Base-by-base conservation (phyloP, 805 yeast species). In the Starmerella gropengiesseri region DNA sequence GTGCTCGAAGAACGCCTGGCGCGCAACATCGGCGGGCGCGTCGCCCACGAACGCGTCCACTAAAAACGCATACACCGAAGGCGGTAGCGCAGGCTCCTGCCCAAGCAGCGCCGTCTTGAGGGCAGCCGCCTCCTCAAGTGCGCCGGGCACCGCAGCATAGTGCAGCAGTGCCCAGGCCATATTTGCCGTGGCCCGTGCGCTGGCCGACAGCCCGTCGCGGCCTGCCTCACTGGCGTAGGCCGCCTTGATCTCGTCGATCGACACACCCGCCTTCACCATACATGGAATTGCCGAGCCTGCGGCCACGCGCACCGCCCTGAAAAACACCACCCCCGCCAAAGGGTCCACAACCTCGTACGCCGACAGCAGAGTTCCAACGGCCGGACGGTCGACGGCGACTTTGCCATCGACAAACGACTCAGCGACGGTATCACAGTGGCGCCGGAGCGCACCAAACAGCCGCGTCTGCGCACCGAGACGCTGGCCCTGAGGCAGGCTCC, bases 1-100 rank as follows among this genome's bases (percentile, higher is more conserved):
- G 21, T 45, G 25, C 7, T 26, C 18, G 6, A 20, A 11, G 34
- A 50, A 55, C 17, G 28, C 25, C 11, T 20, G 14, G 11, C 30
- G 34, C 3, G 55, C 58, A 11, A 43, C 6, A 1, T 33, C 49
- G 5, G 38, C 32, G 5, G 58, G 55, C 1, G 55, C 56, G 14
- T 55, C 56, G 23, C 57, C 58, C n/a, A 55, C 32, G 29, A 55
- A 52, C 3, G 46, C 54, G 16, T 51, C 50, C 4, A 40, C 26
- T 9, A 53, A 21, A 21, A 39, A 48, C 22, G 19, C 21, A 12
- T 19, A 12, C 16, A 33, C 29, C 2, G 30, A 20, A n/a, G 43
- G 36, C 19, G 40, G 39, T 21, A 40, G 18, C 7, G 40, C 16
- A 4, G 28, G 44, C 3, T 31, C 29, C 9, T 36, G 26, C 3